Evolutionary conservation across 1,284 basidiomycete species (phyloP), one percentile per base, ranked within the genome.

Genomic region (Puccinia polysora): DNA sequence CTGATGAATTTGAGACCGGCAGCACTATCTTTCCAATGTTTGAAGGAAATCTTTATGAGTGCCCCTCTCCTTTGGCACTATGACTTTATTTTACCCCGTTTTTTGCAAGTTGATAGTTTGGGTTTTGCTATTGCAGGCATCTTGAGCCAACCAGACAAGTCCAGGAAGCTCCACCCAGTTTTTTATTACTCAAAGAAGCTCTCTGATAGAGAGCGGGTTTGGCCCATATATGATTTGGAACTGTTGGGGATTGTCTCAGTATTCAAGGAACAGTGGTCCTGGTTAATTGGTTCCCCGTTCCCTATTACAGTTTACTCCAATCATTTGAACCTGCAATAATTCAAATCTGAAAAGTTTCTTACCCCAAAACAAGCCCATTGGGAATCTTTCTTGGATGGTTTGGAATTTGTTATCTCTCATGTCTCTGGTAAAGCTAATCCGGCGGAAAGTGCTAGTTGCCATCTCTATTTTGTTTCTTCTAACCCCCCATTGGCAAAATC

Each of bases 171-270:
- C 7, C 30, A n/a, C 7, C 55, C 55, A n/a, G 32, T 56, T 2
- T 34, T 18, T 36, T 56, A 32, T 56, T 50, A 30, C 30, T 74
- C 72, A 14, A 45, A 62, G 30, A 74, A 74, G 36, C 36, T 73
- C 18, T 28, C 73, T 32, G 32, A 60, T 36, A 28, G 30, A 20
- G 73, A 73, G 25, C 8, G 68, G 34, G 4, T 63, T 32, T 58
- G 50, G 50, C 50, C 15, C 8, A 20, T n/a, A 10, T 28, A 10
- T 52, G 50, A 36, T 40, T 20, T 60, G 58, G 58, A 60, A 40
- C 30, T 60, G 34, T 28, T 38, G 3, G 34, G 30, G 4, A 43
- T 60, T 15, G 28, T 36, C 20, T 7, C 10, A 45, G 43, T n/a
- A 45, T 45, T 45, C 43, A 45, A 10, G n/a, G n/a, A 10, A 10